These are phyloP conservation scores for Polyplosphaeria fusca DNA, from an alignment of 495 filamentous ascomycete species.

Conservation along the genomic window DNA sequence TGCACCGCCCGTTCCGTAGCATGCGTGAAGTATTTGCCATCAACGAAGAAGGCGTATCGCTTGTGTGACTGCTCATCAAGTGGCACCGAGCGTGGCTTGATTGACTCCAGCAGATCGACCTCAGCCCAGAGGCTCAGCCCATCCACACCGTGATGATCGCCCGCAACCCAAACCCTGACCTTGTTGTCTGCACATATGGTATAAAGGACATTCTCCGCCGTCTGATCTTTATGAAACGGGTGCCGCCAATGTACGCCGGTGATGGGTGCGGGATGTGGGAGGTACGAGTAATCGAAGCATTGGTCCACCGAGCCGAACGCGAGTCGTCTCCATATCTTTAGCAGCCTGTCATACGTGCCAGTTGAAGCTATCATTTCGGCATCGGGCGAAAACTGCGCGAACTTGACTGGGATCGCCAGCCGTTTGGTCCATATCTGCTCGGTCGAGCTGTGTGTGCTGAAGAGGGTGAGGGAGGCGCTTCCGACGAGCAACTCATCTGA, in stretches of 20 bases:
- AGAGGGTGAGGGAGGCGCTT: slow-evolving; percentile 67
- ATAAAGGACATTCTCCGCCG: slow-evolving; percentile 85
- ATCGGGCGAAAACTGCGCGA: slow-evolving; percentile 81
- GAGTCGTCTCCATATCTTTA: slow-evolving; percentile 89
- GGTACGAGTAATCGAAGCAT: slow-evolving; percentile 86
- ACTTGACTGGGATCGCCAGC: slow-evolving; percentile 69
- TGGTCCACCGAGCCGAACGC: slow-evolving; percentile 81
- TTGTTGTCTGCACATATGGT: slow-evolving; percentile 84
- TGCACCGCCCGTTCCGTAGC: slow-evolving; percentile 76
- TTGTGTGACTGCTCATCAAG: slow-evolving; percentile 39
- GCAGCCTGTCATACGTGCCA: slow-evolving; percentile 72
- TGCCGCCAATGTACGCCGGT: slow-evolving; percentile 82
- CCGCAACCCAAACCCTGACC: slow-evolving; percentile 78
- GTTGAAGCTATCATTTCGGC: slow-evolving; percentile 80
- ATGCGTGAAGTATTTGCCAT: slow-evolving; percentile 73
- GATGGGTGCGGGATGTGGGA: slow-evolving; percentile 75
- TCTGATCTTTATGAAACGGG: slow-evolving; percentile 71
- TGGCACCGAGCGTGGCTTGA: slow-evolving; percentile 57
- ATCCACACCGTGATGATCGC: slow-evolving; percentile 68
- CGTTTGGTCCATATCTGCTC: slow-evolving; percentile 68
- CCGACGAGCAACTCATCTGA: slow-evolving; percentile 78
- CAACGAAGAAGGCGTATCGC: slow-evolving; percentile 78
- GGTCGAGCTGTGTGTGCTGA: slow-evolving; percentile 50
- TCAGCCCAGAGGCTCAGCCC: slow-evolving; percentile 76
- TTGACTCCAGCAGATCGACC: slow-evolving; percentile 71